phyloP scores from a whole-genome alignment of 202 grass and related monocot species.

The Schoenoplectus tabernaemontani region DNA sequence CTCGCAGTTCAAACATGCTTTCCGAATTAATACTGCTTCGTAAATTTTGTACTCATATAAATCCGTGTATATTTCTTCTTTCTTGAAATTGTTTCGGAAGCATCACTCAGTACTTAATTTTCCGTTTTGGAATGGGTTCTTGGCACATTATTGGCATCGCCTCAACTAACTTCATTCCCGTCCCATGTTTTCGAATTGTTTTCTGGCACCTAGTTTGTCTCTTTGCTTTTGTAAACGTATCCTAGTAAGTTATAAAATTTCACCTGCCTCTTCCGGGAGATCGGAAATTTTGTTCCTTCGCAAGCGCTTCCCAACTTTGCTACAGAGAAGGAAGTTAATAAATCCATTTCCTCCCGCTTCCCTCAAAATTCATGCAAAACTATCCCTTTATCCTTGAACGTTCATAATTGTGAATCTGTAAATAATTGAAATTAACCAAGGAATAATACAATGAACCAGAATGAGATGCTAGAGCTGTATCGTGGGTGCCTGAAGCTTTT shows the following conservation, averaged over 20 bases:
- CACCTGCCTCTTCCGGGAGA: neutral
- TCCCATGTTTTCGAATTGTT: neutral
- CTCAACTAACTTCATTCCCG: neutral
- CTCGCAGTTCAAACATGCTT: neutral
- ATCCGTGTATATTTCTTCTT: neutral
- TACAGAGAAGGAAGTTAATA: neutral
- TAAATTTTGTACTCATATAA: neutral
- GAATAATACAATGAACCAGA: slow-evolving; percentile 25
- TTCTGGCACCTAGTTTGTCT: neutral
- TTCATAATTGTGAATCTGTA: neutral
- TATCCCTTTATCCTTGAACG: neutral
- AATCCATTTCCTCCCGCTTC: neutral
- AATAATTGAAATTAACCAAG: neutral
- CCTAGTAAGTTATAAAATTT: neutral
- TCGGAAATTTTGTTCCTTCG: neutral
- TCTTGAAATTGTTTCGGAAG: neutral
- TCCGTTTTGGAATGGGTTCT: neutral
- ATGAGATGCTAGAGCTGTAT: slow-evolving; percentile 64
- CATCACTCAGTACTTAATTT: too few relatives aligned
- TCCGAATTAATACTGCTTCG: neutral
- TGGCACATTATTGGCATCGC: neutral
- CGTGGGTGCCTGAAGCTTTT: slow-evolving; percentile 77
- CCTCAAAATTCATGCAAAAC: neutral
- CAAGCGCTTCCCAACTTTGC: neutral
- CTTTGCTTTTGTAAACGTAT: neutral